Base-by-base conservation (phyloP, 2,329 filamentous ascomycete genomes). In the Aspergillus puulaauensis region DNA sequence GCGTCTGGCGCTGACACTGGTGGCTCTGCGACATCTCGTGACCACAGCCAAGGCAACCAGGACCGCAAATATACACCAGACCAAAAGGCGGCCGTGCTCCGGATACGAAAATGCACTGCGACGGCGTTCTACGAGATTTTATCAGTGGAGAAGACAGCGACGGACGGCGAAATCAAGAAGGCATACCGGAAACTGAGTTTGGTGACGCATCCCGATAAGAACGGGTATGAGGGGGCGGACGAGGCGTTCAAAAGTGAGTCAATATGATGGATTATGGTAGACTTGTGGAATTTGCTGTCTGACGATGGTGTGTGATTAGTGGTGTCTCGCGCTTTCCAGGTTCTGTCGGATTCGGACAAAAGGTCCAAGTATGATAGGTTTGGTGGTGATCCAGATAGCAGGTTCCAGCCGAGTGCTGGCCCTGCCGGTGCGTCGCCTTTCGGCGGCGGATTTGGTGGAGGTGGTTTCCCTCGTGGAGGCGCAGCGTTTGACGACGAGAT, bases 121-220 rank as follows among this genome's bases (percentile, higher is more conserved):
- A 97, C 92, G 4, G 91, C 91, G 17, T 99, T 96, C 77, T 99
- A 99, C 80, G 95, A 98, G 73, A 98, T 99, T 66, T 79, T 99
- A 33, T 87, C 87, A 21, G 77, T 97, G 49, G 84, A 88, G 66
- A 80, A 81, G 62, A 86, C 89, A 61, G 77, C 80, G 50, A 86
- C 86, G 49, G 93, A 98, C 66, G 76, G 82, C 61, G 93, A 98
- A 70, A 92, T 99, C 73, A 99, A 98, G 77, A 98, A 98, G 80
- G 93, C 95, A 6, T 99, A 99, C 78, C 86, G 93, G 70, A 98
- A 96, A 79, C 83, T 96, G 73, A 95, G 90, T 72, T 80, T 99
- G 69, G 82, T 98, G 70, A 99, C 95, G 59, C 95, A 99, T 81
- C 95, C 95, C 62, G 95, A 99, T 81, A 99, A 99, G 82, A 99